Conservation (phyloP, 192 early-diverging fungal species). For the Mortierella alpina region DNA sequence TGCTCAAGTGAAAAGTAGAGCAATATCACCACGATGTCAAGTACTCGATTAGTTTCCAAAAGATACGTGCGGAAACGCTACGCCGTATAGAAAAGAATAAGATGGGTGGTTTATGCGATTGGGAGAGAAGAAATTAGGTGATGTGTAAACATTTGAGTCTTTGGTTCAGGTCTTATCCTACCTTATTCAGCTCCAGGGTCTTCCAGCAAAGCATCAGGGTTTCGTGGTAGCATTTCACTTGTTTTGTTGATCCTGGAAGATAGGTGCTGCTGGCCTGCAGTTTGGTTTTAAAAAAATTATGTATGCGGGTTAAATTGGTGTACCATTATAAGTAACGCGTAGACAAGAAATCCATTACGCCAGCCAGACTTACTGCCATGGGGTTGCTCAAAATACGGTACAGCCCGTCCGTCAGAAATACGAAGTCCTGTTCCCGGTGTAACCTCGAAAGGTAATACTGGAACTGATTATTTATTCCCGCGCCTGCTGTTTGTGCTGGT, state of each 20-base stretch:
- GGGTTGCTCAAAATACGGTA: slow-evolving; percentile 86
- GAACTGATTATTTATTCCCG: slow-evolving; percentile 67
- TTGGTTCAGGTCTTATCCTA: slow-evolving; percentile 25
- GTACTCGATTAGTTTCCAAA: slow-evolving; percentile 68
- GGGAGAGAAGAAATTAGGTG: too few relatives aligned
- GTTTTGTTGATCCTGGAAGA: slow-evolving; percentile 80
- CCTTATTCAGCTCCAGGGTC: slow-evolving; percentile 82
- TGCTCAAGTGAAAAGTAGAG: slow-evolving; percentile 73
- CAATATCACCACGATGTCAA: slow-evolving; percentile 71
- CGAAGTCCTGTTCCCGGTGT: slow-evolving; percentile 86
- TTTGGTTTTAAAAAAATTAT: not conserved
- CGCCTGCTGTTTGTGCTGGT: not conserved
- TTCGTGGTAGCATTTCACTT: slow-evolving; percentile 71
- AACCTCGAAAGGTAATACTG: slow-evolving; percentile 82
- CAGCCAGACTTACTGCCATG: slow-evolving; percentile 58
- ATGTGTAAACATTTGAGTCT: not conserved
- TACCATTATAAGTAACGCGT: too few relatives aligned
- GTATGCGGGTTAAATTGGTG: not conserved
- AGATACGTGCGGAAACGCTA: slow-evolving; percentile 74
- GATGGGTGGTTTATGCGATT: too few relatives aligned
- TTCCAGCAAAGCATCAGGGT: slow-evolving; percentile 89
- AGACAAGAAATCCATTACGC: too few relatives aligned
- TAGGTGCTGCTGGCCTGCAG: slow-evolving; percentile 75
- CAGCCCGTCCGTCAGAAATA: slow-evolving; percentile 81
- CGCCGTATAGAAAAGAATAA: not conserved